A percentile compares a stretch with the other conserved stretches of the same genome.
Evolutionary conservation across 306 rosid genomes (phyloP).

Genomic region (Clitoria ternatea): DNA sequence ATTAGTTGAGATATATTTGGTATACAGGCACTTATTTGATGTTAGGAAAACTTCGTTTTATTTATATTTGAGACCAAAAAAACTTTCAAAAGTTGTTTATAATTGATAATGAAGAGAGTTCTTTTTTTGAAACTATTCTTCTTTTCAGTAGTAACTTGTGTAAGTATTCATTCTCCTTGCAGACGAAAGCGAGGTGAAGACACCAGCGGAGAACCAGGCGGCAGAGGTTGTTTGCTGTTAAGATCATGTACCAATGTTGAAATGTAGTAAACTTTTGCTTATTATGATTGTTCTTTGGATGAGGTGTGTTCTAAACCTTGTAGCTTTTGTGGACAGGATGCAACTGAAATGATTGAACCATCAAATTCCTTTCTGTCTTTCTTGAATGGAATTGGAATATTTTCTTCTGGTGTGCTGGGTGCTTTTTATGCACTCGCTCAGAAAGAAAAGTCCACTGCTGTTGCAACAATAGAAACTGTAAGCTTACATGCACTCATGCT

Average conservation of each 20-base stretch:
- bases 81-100: too few species aligned
- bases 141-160: conserved; percentile 7
- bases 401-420: conserved; percentile 64
- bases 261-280: conserved; percentile 20
- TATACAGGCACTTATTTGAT: too few species aligned
- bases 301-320: conserved; percentile 27
- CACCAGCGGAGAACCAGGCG: conserved; percentile 37
- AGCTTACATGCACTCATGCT: conserved; percentile 31
- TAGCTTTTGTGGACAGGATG: conserved; percentile 42
- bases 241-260: conserved; percentile 21
- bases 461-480: conserved; percentile 65
- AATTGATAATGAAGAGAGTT: too few species aligned
- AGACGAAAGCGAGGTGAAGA: conserved; percentile 50
- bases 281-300: conserved; percentile 7
- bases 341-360: conserved; percentile 30
- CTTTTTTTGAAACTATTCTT: too few species aligned
- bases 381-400: conserved; percentile 61
- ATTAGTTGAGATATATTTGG: too few species aligned
- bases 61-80: too few species aligned
- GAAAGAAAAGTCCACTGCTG: conserved; percentile 51
- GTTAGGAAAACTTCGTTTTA: too few species aligned
- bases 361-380: conserved; percentile 44
- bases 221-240: conserved; percentile 56
- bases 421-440: conserved; percentile 60
- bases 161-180: conserved; percentile 31